Conservation (phyloP, 2,329 filamentous ascomycete genomes). For the Pseudogymnoascus sp. region DNA sequence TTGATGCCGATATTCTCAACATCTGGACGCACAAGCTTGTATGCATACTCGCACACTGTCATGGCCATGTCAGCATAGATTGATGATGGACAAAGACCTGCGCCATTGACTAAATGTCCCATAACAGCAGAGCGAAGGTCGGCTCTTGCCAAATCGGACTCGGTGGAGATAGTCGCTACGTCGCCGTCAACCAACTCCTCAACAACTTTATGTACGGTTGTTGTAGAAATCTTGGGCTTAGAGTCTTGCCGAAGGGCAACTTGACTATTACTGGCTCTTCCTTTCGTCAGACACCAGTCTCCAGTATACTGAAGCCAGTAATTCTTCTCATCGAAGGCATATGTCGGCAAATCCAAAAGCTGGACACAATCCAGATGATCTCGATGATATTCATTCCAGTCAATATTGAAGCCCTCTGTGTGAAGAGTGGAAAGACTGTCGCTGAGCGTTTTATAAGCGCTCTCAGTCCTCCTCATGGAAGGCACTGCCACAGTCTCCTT, state of each 20-base stretch:
- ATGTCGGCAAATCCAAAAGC: constrained; percentile 59
- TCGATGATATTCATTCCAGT: constrained; percentile 65
- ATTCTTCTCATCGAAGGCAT: constrained; percentile 63
- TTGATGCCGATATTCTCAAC: constrained; percentile 52
- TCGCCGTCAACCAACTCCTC: constrained; percentile 46
- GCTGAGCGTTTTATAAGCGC: constrained; percentile 57
- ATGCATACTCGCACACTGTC: constrained; percentile 60
- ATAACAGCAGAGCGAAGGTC: constrained; percentile 47
- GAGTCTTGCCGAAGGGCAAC: constrained; percentile 9
- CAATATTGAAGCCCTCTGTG: constrained; percentile 52
- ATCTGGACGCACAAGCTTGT: constrained; percentile 54
- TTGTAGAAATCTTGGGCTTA: constrained; percentile 46
- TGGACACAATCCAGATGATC: constrained; percentile 51
- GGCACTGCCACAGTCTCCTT: constrained; percentile 47
- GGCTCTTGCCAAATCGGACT: constrained; percentile 48
- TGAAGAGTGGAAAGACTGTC: constrained; percentile 53
- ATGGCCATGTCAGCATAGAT: constrained; percentile 54
- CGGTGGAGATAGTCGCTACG: constrained; percentile 44
- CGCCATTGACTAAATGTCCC: constrained; percentile 54
- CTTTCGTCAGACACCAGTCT: constrained; percentile 64
- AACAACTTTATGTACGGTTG: constrained; percentile 48
- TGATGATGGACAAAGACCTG: constrained; percentile 48
- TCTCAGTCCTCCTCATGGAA: constrained; percentile 55
- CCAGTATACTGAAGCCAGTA: constrained; percentile 60
- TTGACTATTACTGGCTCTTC: constrained; percentile 23